These are phyloP conservation scores for Sherardia arvensis DNA, from an alignment of 257 asterid species.

Conservation along the genomic window DNA sequence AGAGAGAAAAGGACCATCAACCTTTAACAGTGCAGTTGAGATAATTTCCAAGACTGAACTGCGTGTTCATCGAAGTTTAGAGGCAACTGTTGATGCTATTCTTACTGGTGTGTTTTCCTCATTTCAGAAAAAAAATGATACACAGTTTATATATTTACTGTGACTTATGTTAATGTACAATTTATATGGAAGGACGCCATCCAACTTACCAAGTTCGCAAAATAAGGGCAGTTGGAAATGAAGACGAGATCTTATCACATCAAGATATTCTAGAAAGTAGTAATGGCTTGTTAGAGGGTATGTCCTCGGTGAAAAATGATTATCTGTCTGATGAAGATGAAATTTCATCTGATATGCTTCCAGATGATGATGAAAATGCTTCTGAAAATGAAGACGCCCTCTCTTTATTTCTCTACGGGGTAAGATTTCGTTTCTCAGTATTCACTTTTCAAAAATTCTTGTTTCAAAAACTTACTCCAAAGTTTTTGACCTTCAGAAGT, in stretches of 20 bases:
- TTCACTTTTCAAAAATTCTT: background rate
- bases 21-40: slow-evolving; percentile 89
- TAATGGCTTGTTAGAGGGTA: slow-evolving; percentile 29
- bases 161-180: slow-evolving; percentile 8
- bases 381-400: slow-evolving; percentile 38
- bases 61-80: slow-evolving; percentile 69
- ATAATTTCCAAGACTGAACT: slow-evolving; percentile 74
- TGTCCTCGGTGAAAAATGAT: slow-evolving; percentile 13
- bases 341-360: slow-evolving; percentile 11
- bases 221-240: slow-evolving; percentile 35
- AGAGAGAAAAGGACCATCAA: slow-evolving; percentile 97
- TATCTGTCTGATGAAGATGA: slow-evolving; percentile 14
- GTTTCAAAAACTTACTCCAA: background rate
- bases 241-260: slow-evolving; percentile 17
- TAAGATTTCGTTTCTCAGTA: slow-evolving; percentile 26
- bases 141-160: background rate
- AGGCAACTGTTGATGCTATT: slow-evolving; percentile 83
- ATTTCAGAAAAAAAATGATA: background rate
- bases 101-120: slow-evolving; percentile 56
- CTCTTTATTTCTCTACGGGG: slow-evolving; percentile 83
- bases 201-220: slow-evolving; percentile 73
- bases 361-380: slow-evolving; percentile 20
- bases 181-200: slow-evolving; percentile 48
- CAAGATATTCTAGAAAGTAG: slow-evolving; percentile 27
- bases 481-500: no score